phyloP scores from a whole-genome alignment of 352 stramenopile genomes.

The Pythium folliculosum region DNA sequence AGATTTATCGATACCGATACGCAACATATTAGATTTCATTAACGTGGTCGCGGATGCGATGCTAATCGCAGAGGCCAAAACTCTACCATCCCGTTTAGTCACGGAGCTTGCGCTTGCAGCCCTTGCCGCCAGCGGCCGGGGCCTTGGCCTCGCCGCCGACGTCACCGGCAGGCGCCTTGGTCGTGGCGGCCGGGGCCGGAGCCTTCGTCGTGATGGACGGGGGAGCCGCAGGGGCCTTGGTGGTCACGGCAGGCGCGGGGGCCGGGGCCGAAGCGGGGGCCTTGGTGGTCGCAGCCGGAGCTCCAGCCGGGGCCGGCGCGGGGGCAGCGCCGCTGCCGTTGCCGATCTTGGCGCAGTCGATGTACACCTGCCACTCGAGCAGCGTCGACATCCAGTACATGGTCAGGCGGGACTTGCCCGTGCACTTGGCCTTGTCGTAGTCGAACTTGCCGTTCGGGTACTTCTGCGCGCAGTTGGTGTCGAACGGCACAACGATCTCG shows the following conservation, averaged over 20 bases:
- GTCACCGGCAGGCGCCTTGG: no score
- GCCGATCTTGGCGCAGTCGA: conserved; percentile 18
- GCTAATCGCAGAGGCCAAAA: no score
- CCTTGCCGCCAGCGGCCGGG: neutral
- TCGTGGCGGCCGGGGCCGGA: no score
- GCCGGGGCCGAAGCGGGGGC: no score
- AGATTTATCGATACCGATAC: no score
- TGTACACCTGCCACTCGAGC: conserved; percentile 55
- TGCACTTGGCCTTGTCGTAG: conserved; percentile 41
- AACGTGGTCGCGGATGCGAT: no score
- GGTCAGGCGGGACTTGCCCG: conserved; percentile 35
- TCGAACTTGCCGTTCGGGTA: conserved; percentile 38
- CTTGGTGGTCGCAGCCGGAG: no score
- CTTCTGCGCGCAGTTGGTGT: conserved; percentile 37
- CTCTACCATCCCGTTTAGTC: neutral
- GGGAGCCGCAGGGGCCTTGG: no score
- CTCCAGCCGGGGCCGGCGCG: no score
- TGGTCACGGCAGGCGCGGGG: no score
- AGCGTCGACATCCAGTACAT: conserved; percentile 62
- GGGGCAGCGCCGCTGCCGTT: neutral
- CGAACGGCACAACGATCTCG: conserved; percentile 29
- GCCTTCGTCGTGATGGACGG: no score
- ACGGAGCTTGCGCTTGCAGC: conserved; percentile 15
- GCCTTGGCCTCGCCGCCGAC: conserved; percentile 12
- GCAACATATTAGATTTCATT: no score